Evolutionary conservation across 176 grass and related monocot species (phyloP).

Genomic region (Oryza punctata): DNA sequence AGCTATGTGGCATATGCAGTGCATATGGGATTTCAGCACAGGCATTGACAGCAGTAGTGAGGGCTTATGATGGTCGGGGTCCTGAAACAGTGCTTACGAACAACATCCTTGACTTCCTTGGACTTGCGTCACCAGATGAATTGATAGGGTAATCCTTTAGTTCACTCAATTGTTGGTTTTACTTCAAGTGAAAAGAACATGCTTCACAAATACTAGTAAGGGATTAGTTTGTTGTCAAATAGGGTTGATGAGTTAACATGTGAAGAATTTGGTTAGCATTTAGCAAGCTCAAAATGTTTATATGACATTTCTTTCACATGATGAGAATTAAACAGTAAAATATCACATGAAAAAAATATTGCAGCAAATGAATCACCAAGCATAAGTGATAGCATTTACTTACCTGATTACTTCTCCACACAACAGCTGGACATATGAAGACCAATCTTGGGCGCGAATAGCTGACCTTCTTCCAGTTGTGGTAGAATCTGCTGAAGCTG

Average conservation of each 20-base stretch:
- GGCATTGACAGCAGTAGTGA: constrained; percentile 76
- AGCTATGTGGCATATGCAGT: constrained; percentile 41
- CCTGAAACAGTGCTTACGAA: constrained; percentile 68
- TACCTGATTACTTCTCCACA: constrained; percentile 20
- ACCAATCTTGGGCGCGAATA: constrained; percentile 78
- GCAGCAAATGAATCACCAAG: neutral
- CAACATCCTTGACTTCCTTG: constrained; percentile 59
- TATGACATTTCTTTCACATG: neutral
- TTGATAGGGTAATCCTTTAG: constrained; percentile 60
- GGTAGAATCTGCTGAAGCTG: constrained; percentile 63
- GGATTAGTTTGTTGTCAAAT: neutral
- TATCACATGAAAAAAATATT: neutral
- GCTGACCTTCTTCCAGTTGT: constrained; percentile 71
- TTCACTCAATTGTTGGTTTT: neutral
- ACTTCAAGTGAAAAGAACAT: neutral
- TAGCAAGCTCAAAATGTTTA: neutral
- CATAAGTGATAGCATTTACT: constrained; percentile 10
- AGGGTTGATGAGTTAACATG: neutral
- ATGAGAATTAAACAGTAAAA: neutral
- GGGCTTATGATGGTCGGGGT: constrained; percentile 68
- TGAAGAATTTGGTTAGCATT: neutral
- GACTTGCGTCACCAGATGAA: constrained; percentile 65
- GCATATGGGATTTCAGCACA: constrained; percentile 84
- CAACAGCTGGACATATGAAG: constrained; percentile 76
- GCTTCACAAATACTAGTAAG: neutral